A percentile compares a stretch with the other conserved stretches of the same genome.
phyloP scores from a whole-genome alignment of 2,329 filamentous ascomycete genomes.

The Talaromyces sp. region DNA sequence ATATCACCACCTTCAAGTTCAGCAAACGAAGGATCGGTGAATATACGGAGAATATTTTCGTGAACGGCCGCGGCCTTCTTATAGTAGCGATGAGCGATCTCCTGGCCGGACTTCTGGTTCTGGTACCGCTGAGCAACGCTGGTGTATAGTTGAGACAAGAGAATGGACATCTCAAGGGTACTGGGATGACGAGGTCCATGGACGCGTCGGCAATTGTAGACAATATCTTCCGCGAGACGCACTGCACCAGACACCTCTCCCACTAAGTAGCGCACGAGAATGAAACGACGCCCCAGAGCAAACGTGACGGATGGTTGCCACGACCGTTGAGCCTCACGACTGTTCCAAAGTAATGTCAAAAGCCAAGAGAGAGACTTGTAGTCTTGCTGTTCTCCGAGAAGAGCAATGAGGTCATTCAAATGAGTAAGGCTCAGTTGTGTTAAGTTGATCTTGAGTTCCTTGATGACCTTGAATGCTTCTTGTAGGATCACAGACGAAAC shows the following conservation, averaged over 20 bases:
- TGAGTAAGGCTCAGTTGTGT: slow-evolving; percentile 43
- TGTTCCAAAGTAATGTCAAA: slow-evolving; percentile 46
- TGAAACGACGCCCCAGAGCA: slow-evolving; percentile 51
- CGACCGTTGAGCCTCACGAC: slow-evolving; percentile 43
- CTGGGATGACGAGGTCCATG: slow-evolving; percentile 49
- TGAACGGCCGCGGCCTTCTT: slow-evolving; percentile 39
- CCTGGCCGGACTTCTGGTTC: slow-evolving; percentile 32
- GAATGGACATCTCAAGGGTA: slow-evolving; percentile 50
- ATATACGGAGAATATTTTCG: slow-evolving; percentile 39
- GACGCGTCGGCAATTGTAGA: slow-evolving; percentile 56
- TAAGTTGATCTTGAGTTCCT: slow-evolving; percentile 44
- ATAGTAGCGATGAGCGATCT: slow-evolving; percentile 40
- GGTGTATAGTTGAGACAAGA: slow-evolving; percentile 54
- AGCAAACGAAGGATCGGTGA: slow-evolving; percentile 34
- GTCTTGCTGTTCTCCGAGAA: slow-evolving; percentile 48
- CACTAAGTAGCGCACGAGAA: slow-evolving; percentile 51
- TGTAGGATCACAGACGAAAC: slow-evolving; percentile 44
- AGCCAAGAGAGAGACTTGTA: slow-evolving; percentile 45
- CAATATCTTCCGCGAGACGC: slow-evolving; percentile 53
- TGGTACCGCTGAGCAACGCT: slow-evolving; percentile 38
- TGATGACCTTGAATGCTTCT: slow-evolving; percentile 43
- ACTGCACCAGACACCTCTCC: slow-evolving; percentile 47
- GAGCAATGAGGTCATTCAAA: slow-evolving; percentile 43
- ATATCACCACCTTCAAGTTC: slow-evolving; percentile 31
- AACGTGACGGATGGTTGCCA: slow-evolving; percentile 48